phyloP scores from a whole-genome alignment of 306 rosid species.

The Leucaena leucocephala region DNA sequence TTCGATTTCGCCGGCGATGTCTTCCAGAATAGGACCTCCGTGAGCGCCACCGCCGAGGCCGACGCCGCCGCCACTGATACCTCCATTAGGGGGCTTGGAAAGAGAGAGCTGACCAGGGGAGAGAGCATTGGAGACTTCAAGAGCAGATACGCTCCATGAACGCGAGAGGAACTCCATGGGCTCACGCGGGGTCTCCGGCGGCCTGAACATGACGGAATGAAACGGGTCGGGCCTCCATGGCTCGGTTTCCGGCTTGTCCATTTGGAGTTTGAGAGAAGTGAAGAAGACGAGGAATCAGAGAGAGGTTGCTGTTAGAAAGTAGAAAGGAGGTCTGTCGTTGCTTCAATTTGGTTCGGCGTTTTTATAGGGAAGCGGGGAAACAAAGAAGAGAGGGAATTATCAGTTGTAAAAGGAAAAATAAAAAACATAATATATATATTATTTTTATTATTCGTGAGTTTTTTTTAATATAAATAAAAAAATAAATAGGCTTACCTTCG shows the following conservation, averaged over 20 bases:
- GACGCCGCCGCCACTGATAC: not conserved
- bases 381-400: not conserved
- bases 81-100: constrained; percentile 40
- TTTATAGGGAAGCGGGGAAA: constrained; percentile 37
- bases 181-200: constrained; percentile 76
- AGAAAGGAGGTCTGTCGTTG: not conserved
- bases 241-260: constrained; percentile 50
- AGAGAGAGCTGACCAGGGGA: constrained; percentile 55
- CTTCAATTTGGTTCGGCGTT: constrained; percentile 16
- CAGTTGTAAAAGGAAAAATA: not conserved
- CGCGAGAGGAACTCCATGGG: constrained; percentile 95
- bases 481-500: no score
- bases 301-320: not conserved
- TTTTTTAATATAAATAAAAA: no score
- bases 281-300: not conserved
- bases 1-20: constrained; percentile 58
- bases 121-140: constrained; percentile 77
- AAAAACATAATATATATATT: no score
- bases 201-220: constrained; percentile 47
- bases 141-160: constrained; percentile 87
- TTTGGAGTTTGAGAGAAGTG: not conserved
- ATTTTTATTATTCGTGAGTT: no score
- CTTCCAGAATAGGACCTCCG: constrained; percentile 55
- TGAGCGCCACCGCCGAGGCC: not conserved
- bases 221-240: constrained; percentile 59